These are phyloP conservation scores for Luvunga scandens DNA, from an alignment of 345 rosid species.

Conservation along the genomic window DNA sequence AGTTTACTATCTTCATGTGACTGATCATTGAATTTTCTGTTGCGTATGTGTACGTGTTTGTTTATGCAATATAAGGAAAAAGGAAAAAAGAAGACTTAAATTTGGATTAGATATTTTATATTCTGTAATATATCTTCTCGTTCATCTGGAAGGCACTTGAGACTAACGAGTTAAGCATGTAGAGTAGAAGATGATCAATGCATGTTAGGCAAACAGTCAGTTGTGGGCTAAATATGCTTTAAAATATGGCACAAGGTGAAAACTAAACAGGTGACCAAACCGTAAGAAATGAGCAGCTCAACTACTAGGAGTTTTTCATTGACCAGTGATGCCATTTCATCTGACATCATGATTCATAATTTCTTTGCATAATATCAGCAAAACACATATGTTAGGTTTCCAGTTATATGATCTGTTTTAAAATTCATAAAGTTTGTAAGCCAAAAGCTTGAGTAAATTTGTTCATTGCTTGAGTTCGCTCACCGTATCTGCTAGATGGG, in stretches of 20 bases:
- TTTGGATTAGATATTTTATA: neutral
- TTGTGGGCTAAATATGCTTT: neutral
- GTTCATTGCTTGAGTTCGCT: slow-evolving; percentile 34
- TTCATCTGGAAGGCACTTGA: neutral
- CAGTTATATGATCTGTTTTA: neutral
- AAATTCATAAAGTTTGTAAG: neutral
- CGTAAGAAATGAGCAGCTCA: slow-evolving; percentile 32
- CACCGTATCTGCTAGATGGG: slow-evolving; percentile 27
- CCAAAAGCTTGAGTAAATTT: neutral
- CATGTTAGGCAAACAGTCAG: slow-evolving; percentile 25
- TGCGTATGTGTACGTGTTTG: neutral
- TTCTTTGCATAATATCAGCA: neutral
- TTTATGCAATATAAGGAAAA: neutral
- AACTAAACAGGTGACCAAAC: slow-evolving; percentile 28
- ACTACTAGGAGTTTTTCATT: slow-evolving; percentile 18
- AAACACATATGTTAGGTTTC: neutral
- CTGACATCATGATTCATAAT: neutral
- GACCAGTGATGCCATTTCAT: slow-evolving; percentile 14
- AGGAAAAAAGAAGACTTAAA: too few species aligned
- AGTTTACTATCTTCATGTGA: neutral
- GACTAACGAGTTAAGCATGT: neutral
- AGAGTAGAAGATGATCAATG: neutral
- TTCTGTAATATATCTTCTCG: neutral
- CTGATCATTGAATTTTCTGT: neutral
- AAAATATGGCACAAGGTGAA: slow-evolving; percentile 9